phyloP scores from a whole-genome alignment of 1,139 yeast genomes.

The Candida freyschussii region DNA sequence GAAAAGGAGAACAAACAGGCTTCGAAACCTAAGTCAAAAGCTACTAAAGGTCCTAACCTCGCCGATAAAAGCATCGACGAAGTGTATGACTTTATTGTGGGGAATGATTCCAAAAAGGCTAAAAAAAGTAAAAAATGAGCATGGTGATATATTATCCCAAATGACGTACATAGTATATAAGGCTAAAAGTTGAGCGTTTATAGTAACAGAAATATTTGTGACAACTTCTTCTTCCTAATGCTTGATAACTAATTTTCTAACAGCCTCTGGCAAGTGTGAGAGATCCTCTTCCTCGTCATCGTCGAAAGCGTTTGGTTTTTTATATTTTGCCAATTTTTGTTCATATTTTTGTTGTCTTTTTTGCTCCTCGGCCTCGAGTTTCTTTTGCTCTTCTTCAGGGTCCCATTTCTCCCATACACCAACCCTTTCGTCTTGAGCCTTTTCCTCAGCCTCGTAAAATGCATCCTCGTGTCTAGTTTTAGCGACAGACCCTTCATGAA shows the following conservation, averaged over 20 bases:
- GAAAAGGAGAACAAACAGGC: conserved; percentile 14
- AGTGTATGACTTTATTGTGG: conserved; percentile 59
- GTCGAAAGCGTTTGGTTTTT: conserved; percentile 23
- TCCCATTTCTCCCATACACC: conserved; percentile 69
- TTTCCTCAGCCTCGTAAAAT: conserved; percentile 56
- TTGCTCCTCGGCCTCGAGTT: conserved; percentile 27
- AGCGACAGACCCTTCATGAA: conserved; percentile 62
- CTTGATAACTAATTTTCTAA: conserved; percentile 24
- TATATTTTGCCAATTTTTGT: conserved; percentile 19
- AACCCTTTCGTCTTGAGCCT: conserved; percentile 48
- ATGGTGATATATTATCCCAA: neutral
- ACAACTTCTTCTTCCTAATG: conserved; percentile 4
- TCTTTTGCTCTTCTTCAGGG: conserved; percentile 33
- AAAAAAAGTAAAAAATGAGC: conserved; percentile 14
- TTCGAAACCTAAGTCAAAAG: conserved; percentile 22
- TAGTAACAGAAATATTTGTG: too few species aligned
- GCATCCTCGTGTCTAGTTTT: conserved; percentile 52
- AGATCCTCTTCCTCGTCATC: conserved; percentile 26
- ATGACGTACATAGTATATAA: neutral
- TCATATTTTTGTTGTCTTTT: conserved; percentile 24
- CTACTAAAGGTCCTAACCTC: conserved; percentile 3
- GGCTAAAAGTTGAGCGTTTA: neutral
- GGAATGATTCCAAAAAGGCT: conserved; percentile 42
- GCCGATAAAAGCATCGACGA: conserved; percentile 50
- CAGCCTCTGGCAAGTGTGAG: conserved; percentile 28